Base-by-base conservation (phyloP, 805 yeast species). In the Cyberlindnera meyerae region DNA sequence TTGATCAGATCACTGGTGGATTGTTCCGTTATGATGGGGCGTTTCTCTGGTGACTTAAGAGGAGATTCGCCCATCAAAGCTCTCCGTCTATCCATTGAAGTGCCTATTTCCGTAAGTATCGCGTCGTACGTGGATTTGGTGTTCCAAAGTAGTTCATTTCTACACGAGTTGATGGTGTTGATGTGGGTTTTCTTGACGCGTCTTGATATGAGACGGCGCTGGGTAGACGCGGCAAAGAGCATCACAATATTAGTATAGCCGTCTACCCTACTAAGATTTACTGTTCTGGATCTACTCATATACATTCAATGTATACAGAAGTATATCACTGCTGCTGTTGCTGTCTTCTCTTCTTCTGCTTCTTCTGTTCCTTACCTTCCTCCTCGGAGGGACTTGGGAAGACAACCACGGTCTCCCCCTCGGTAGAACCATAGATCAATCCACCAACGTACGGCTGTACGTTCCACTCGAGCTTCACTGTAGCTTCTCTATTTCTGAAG, bases 371-470 rank as follows among this genome's bases (percentile, higher is more conserved):
- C 8, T 24, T 24, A 24, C 42, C 37, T 11, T 38, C 37, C 8
- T 40, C 39, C 2, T 42, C 21, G 5, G 39, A 31, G 5, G 55
- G 47, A 18, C 34, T 25, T 13, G 55, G 49, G 37, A 39, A 55
- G 4, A 30, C 45, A 9, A 52, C 27, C 1, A 17, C 11, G 4
- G 50, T 18, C 16, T 50, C 53, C 13, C 63, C 64, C 0, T 36
- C 43, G 2, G 77, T 70, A 36, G 72, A 70, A 4, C 96, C 96
- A 58, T 67, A 83, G 0, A 77, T 57, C 44, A 90, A 62, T 1
- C 87, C 77, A 11, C 98, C 98, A 7, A 90, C 76, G 58, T 79
- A 71, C 2, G 98, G 98, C 63, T 90, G 97, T 31, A 90, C 71
- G 57, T 89, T 89, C 90, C 96, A 90, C 45, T 85, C 88, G 35